Percentiles rank a stretch among this genome's conserved stretches.
These are phyloP conservation scores for Nicotiana tomentosiformis DNA, from an alignment of 257 asterid genomes.

Conservation along the genomic window DNA sequence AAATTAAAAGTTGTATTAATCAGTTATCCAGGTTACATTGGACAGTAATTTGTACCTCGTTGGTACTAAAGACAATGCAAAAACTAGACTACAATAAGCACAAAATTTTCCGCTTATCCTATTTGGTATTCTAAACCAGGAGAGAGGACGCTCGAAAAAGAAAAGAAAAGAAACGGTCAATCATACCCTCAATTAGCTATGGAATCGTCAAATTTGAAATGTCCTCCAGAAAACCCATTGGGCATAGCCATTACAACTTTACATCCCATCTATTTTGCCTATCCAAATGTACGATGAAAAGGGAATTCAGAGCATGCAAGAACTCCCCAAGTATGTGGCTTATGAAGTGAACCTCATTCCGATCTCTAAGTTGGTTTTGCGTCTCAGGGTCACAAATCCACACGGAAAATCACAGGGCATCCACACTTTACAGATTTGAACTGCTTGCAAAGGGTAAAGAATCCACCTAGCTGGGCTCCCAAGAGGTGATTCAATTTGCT, in stretches of 20 bases:
- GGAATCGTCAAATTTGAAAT: neutral
- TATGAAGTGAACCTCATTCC: neutral
- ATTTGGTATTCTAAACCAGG: neutral
- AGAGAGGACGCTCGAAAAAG: neutral
- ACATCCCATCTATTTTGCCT: neutral
- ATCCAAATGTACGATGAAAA: neutral
- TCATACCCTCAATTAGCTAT: neutral
- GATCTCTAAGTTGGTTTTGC: neutral
- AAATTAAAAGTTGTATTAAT: neutral
- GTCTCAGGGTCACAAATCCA: neutral
- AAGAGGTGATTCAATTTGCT: neutral
- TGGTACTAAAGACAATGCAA: neutral
- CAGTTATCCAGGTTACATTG: neutral
- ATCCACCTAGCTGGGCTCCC: neutral
- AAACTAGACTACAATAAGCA: neutral
- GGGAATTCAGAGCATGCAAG: neutral
- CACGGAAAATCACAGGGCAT: neutral
- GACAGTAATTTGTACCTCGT: neutral
- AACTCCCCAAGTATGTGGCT: neutral
- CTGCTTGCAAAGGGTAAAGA: neutral
- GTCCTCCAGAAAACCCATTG: neutral
- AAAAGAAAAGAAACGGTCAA: neutral
- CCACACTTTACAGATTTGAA: neutral
- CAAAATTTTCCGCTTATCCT: slow-evolving; percentile 13
- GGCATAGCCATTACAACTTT: neutral